Conservation (phyloP, 2,329 filamentous ascomycete species). For the Beauveria sp. region DNA sequence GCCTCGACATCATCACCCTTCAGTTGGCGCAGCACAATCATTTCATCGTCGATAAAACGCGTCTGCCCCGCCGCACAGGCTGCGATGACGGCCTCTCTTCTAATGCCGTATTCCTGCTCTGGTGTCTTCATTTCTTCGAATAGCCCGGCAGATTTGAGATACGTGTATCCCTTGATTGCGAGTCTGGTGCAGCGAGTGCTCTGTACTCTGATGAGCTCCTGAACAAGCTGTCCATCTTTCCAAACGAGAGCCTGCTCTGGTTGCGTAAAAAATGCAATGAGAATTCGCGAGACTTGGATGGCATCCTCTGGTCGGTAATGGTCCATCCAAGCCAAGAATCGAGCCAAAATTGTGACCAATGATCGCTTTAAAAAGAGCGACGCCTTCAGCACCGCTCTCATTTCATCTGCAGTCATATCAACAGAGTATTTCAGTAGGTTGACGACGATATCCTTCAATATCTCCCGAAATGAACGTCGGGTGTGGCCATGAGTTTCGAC, state of each 20-base stretch:
- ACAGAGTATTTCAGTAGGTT: neutral
- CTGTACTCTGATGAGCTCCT: neutral
- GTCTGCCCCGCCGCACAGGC: neutral
- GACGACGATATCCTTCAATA: neutral
- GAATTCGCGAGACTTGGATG: neutral
- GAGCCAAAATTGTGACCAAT: neutral
- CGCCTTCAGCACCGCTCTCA: neutral
- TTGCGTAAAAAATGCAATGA: neutral
- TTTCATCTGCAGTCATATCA: neutral
- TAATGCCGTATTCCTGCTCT: neutral
- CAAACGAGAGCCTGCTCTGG: neutral
- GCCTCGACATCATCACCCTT: neutral
- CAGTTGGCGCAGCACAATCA: neutral
- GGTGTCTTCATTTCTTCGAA: neutral
- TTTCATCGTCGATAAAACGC: neutral
- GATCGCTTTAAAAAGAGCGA: neutral
- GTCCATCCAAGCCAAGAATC: slow-evolving; percentile 1
- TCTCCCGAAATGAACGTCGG: neutral
- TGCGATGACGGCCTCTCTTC: slow-evolving; percentile 1
- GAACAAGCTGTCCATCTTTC: neutral
- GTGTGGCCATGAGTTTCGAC: neutral
- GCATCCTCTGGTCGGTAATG: neutral
- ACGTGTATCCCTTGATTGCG: neutral
- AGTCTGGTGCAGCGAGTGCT: neutral
- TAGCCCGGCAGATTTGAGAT: neutral